Base-by-base conservation (phyloP, 371 early-diverging fungal genomes). In the Globomyces sp. region DNA sequence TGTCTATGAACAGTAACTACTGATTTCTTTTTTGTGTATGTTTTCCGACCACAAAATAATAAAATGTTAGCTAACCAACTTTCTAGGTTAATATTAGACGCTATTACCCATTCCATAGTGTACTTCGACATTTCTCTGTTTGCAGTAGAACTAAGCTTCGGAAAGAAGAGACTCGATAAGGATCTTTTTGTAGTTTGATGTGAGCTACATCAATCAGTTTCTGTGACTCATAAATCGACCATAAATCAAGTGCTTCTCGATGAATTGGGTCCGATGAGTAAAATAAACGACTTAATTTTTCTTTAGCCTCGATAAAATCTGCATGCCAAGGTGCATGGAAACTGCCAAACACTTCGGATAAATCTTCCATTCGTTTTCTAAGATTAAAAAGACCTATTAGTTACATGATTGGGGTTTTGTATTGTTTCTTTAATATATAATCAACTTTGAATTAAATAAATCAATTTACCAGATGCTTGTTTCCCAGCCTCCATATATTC, bases 61-160 rank as follows among this genome's bases (percentile, higher is more conserved):
- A 75, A 60, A 5, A 81, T 70, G 40, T 71, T 64, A 13, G 67
- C 61, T 52, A 70, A 79, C 77, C 79, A 84, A 9, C 83, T 77
- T 48, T 8, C 42, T 24, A 55, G 3, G 4, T 11, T 4, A 13
- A 24, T 13, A 55, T 51, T 34, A 24, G 24, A 24, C 24, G 24
- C 24, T 24, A 24, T 24, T 73, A 79, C 77, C 75, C 79, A 55
- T 81, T 77, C 57, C 80, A 37, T 42, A 84, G 62, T 42, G 73
- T 70, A 13, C 80, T 80, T 24, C 83, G 67, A 55, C 79, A 77
- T 57, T 78, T 81, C 59, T 85, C 84, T 24, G 84, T 71, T 46
- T 84, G 80, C 5, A 84, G 80, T 43, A 85, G 63, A 43, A 85
- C 47, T 69, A 77, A 24, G 55, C 73, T 74, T 43, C 80, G 68